phyloP scores from a whole-genome alignment of 257 asterid species.

The Orobanche coerulescens region DNA sequence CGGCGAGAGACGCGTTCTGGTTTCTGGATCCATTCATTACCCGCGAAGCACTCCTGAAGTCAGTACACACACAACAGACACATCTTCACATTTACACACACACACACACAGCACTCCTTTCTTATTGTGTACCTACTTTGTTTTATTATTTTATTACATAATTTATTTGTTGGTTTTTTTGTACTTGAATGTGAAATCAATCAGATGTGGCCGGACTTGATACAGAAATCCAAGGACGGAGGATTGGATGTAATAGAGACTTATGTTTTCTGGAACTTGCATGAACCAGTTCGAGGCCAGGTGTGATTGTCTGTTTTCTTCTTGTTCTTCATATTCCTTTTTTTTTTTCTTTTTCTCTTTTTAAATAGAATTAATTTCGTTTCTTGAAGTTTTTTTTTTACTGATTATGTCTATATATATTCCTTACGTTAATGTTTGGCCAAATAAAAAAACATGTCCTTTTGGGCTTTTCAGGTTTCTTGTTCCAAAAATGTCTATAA shows the following conservation, averaged over 20 bases:
- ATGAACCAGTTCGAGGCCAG: conserved; percentile 55
- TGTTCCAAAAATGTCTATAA: neutral
- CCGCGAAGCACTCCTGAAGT: conserved; percentile 7
- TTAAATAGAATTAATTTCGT: no score
- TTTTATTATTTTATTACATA: no score
- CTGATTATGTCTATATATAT: no score
- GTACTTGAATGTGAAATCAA: neutral
- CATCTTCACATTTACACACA: neutral
- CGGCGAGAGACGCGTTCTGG: conserved; percentile 3
- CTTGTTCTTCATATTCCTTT: neutral
- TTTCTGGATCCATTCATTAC: conserved; percentile 6
- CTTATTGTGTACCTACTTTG: no score
- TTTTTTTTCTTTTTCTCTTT: no score
- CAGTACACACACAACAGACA: neutral
- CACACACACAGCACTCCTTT: neutral
- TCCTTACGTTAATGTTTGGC: neutral
- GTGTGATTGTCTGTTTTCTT: no score
- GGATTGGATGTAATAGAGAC: conserved; percentile 60
- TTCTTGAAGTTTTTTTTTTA: no score
- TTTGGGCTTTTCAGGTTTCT: no score
- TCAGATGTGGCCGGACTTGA: conserved; percentile 75
- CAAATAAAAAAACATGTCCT: no score
- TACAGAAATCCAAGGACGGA: conserved; percentile 59
- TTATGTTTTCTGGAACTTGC: conserved; percentile 60
- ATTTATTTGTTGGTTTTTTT: neutral